Evolutionary conservation across 139 green algal species (phyloP).

Genomic region (Chlamydomonas sphaeroides): DNA sequence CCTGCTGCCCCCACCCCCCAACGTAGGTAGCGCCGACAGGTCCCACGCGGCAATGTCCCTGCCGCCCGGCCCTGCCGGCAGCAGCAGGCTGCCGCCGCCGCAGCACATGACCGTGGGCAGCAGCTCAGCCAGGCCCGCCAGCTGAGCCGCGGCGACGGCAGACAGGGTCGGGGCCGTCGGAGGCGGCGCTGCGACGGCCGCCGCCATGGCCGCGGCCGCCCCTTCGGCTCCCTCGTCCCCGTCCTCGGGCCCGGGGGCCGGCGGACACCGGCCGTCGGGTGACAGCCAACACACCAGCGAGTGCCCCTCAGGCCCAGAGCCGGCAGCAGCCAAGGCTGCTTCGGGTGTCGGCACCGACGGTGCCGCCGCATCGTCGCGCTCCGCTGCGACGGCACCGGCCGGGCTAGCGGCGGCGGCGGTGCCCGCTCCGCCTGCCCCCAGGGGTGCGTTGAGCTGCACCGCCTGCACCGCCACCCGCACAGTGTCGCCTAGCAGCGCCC

Average conservation of each 20-base stretch:
- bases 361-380: too few species aligned
- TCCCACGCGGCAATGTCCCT: slow-evolving; percentile 16
- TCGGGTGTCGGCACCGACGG: too few species aligned
- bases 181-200: neutral
- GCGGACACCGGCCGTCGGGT: neutral
- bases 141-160: neutral
- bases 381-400: too few species aligned
- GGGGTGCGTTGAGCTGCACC: neutral
- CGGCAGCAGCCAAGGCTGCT: too few species aligned
- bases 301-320: too few species aligned
- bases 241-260: neutral
- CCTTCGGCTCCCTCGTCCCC: neutral
- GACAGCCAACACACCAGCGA: slow-evolving; percentile 27
- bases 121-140: neutral
- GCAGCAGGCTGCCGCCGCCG: slow-evolving; percentile 21
- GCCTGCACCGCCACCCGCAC: slow-evolving; percentile 3
- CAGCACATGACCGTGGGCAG: slow-evolving; percentile 30
- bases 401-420: too few species aligned
- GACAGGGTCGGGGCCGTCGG: neutral
- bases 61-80: slow-evolving; percentile 17
- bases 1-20: too few species aligned
- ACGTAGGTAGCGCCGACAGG: neutral
- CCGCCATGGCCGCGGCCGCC: neutral
- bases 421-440: too few species aligned
- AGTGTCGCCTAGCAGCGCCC: neutral